Conservation (phyloP, 148 eudicot species). For the Spergularia marina region DNA sequence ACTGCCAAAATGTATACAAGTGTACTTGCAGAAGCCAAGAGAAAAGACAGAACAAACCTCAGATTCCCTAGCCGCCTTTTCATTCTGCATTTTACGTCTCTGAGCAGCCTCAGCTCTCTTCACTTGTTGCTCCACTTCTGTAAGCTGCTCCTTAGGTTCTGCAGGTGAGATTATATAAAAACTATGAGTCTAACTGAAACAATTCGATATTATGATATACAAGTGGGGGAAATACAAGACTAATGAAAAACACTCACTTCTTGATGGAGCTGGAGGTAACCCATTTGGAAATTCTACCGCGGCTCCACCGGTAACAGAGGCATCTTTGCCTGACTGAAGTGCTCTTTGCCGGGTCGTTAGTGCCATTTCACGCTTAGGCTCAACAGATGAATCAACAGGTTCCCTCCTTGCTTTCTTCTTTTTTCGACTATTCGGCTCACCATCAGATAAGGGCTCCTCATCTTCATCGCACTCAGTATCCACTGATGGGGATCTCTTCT, state of each 20-base stretch:
- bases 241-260: constrained; percentile 48
- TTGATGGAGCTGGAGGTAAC: constrained; percentile 73
- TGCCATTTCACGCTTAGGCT: constrained; percentile 63
- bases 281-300: constrained; percentile 85
- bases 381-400: constrained; percentile 42
- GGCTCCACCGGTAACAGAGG: constrained; percentile 47
- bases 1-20: constrained; percentile 8
- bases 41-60: constrained; percentile 48
- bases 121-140: constrained; percentile 82
- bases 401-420: constrained; percentile 61
- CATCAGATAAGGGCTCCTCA: constrained; percentile 55
- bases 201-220: neutral
- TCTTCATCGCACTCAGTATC: constrained; percentile 69
- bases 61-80: constrained; percentile 84
- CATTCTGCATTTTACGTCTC: constrained; percentile 71
- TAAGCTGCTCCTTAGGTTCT: constrained; percentile 78
- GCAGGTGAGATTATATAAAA: constrained; percentile 9
- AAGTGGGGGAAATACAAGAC: neutral
- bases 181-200: neutral
- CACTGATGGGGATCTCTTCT: constrained; percentile 50
- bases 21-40: neutral
- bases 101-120: constrained; percentile 88
- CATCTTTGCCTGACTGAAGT: constrained; percentile 65
- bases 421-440: constrained; percentile 47
- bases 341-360: constrained; percentile 90